A percentile compares a stretch with the other conserved stretches of the same genome.
These are phyloP conservation scores for Coniferiporia sulphurascens DNA, from an alignment of 1,284 basidiomycete genomes.

Conservation along the genomic window DNA sequence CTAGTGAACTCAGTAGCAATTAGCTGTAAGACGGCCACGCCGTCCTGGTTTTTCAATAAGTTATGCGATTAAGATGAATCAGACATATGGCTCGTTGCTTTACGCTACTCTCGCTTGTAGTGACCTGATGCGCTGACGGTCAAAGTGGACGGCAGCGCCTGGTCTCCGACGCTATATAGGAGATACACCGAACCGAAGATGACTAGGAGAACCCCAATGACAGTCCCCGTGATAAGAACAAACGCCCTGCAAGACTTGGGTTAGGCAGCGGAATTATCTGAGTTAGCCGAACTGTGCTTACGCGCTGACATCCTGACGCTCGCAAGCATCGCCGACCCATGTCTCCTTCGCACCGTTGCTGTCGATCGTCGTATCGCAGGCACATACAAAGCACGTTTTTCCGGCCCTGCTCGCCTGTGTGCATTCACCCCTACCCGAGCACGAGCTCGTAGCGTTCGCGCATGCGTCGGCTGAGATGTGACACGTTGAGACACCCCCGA, in stretches of 20 bases:
- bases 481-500: constrained; percentile 62
- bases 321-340: constrained; percentile 72
- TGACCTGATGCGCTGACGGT: constrained; percentile 41
- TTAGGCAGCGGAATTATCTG: neutral
- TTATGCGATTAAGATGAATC: neutral
- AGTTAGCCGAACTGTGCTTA: constrained; percentile 33
- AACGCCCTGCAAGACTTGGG: constrained; percentile 50
- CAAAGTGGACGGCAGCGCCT: constrained; percentile 66
- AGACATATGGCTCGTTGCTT: neutral
- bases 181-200: constrained; percentile 63
- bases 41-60: neutral
- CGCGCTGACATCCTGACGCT: constrained; percentile 75
- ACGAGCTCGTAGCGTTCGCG: constrained; percentile 54
- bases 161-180: constrained; percentile 54
- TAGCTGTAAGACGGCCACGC: too few species aligned
- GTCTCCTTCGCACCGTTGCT: constrained; percentile 47
- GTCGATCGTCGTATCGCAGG: constrained; percentile 51
- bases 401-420: constrained; percentile 54
- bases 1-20: too few species aligned
- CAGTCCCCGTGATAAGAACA: constrained; percentile 64
- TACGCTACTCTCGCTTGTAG: constrained; percentile 8
- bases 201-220: constrained; percentile 57
- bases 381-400: constrained; percentile 68
- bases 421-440: constrained; percentile 69
- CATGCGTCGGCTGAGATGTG: constrained; percentile 52